Percentiles rank a stretch among this genome's conserved stretches.
Conservation (phyloP, 176 grass and related monocot species). For the Aegilops umbellulata region DNA sequence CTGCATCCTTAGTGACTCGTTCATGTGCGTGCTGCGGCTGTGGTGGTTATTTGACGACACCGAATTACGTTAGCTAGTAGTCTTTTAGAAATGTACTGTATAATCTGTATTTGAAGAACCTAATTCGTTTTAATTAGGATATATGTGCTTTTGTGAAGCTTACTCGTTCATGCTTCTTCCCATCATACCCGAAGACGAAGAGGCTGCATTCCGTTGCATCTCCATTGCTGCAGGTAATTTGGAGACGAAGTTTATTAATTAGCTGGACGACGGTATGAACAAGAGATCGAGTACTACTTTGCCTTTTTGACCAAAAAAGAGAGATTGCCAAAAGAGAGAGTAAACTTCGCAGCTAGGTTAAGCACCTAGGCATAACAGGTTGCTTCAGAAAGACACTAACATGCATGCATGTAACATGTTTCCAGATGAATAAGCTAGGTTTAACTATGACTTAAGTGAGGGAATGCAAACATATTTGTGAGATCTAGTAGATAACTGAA, state of each 20-base stretch:
- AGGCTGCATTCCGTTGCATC: constrained; percentile 77
- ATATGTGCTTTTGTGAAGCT: background rate
- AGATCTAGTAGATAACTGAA: background rate
- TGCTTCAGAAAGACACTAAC: background rate
- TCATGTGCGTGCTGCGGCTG: constrained; percentile 74
- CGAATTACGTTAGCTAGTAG: background rate
- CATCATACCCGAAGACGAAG: constrained; percentile 70
- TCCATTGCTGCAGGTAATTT: constrained; percentile 47
- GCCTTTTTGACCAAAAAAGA: background rate
- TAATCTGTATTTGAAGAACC: background rate
- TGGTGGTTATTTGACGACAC: background rate
- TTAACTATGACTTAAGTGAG: background rate
- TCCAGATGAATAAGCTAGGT: background rate
- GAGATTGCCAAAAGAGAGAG: background rate
- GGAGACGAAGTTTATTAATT: background rate
- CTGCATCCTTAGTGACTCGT: constrained; percentile 76
- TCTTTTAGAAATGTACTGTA: background rate
- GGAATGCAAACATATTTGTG: background rate
- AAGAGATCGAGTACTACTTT: background rate
- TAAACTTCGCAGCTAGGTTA: background rate
- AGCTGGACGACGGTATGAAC: background rate
- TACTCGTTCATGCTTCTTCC: constrained; percentile 86
- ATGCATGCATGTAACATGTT: background rate
- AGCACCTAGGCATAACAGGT: background rate
- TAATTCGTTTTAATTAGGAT: background rate